Evolutionary conservation across 1,284 basidiomycete species (phyloP).

Genomic region (Ceraceosorus guamensis): DNA sequence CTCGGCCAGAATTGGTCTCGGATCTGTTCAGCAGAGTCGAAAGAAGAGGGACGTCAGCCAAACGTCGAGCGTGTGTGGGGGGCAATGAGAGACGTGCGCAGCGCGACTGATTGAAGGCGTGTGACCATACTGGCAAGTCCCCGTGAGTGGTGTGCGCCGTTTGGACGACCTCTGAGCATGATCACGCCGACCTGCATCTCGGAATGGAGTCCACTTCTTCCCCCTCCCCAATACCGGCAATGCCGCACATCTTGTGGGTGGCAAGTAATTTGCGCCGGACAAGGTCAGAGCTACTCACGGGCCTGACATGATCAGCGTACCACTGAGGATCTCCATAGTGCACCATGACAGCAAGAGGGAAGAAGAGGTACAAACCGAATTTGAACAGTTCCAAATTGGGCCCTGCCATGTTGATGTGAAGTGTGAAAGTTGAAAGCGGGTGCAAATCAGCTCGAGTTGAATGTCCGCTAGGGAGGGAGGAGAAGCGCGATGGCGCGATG

Average conservation of each 20-base stretch:
- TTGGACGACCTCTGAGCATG: too few species aligned
- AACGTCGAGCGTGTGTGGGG: too few species aligned
- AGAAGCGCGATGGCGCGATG: too few species aligned
- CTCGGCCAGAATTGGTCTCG: constrained; percentile 39
- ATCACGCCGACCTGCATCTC: background rate
- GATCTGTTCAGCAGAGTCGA: constrained; percentile 11
- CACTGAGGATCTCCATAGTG: constrained; percentile 84
- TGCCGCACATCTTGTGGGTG: background rate
- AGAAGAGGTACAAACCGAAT: constrained; percentile 64
- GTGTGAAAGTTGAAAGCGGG: background rate
- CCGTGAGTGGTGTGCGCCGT: too few species aligned
- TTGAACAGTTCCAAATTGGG: constrained; percentile 56
- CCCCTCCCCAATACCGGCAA: background rate
- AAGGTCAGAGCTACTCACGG: constrained; percentile 55
- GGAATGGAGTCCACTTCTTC: background rate
- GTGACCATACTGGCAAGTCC: too few species aligned
- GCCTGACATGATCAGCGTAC: constrained; percentile 71
- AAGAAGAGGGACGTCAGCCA: background rate
- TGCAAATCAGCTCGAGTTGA: background rate
- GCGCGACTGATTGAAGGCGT: too few species aligned
- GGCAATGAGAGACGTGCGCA: too few species aligned
- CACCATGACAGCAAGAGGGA: constrained; percentile 72
- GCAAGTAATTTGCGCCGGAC: background rate
- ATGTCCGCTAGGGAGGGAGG: background rate
- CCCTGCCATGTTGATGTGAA: constrained; percentile 58